Evolutionary conservation across 495 filamentous ascomycete species (phyloP), one percentile per base, ranked within the genome.

Genomic region (Lepraria neglecta): DNA sequence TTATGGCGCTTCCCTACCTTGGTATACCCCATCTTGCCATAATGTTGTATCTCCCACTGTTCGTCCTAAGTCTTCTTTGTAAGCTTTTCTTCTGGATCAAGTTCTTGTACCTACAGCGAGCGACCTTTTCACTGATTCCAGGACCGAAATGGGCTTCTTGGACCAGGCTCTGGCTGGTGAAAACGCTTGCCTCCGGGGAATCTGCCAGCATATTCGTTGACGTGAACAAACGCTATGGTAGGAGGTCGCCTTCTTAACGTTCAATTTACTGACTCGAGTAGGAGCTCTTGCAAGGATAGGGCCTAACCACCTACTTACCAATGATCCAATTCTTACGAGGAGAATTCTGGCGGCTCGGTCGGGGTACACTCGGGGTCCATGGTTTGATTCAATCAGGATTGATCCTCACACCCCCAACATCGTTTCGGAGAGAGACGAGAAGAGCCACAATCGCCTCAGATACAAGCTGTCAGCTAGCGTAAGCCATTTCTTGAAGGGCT

Each of bases 251-350:
- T 6, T 7, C 42, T 44, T 40, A 30, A 15, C 24, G 35, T 31
- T 40, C 27, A 24, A 57, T 46, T n/a, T 38, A 54, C 58, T 54
- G 17, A 30, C 33, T n/a, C 7, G 28, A 24, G 17, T 30, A 76
- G 74, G 75, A 6, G 61, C 74, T 3, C 62, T 78, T 10, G 75
- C 71, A 4, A 68, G 77, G 19, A 74, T 78, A 52, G 76, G 73
- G 11, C 76, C 77, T 14, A 75, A 76, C 45, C 62, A 72, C 50
- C 61, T 80, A 52, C 47, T 80, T 47, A 72, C 69, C 19, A 68
- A 67, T 35, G 75, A 77, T 58, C 73, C 74, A 10, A 72, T 73
- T 3, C 62, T 69, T 1, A 50, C 68, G 10, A 67, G 70, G 17
- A 65, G 64, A 15, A 73, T 77, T 43, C 59, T 65, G 3, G 71